Evolutionary conservation across 202 grass and related monocot genomes (phyloP).

Genomic region (Eragrostis tef): DNA sequence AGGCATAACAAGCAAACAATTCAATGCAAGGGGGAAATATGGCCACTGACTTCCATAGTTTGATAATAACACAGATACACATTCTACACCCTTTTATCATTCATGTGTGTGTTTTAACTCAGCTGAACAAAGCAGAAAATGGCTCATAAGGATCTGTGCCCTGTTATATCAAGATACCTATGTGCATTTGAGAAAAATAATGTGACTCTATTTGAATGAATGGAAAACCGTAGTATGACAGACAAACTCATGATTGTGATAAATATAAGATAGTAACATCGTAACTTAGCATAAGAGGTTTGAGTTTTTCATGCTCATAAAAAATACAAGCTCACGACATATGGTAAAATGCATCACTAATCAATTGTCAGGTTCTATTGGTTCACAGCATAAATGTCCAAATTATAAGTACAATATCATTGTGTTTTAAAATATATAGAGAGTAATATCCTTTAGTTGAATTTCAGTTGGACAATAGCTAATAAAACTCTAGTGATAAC

Average conservation of each 20-base stretch:
- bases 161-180: not conserved
- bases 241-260: not conserved
- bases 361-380: not conserved
- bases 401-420: not conserved
- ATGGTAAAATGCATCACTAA: not conserved
- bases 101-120: not conserved
- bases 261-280: conserved; percentile 4
- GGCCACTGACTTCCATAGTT: not conserved
- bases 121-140: conserved; percentile 3
- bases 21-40: not conserved
- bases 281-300: conserved; percentile 6
- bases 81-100: not conserved
- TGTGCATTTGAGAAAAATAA: not conserved
- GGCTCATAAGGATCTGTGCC: not conserved
- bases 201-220: not conserved
- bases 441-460: not conserved
- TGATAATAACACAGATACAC: not conserved
- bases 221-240: not conserved
- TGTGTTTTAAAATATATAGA: too few relatives aligned
- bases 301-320: not conserved
- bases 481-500: not conserved
- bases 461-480: not conserved
- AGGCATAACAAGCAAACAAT: not conserved
- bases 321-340: conserved; percentile 19
- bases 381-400: not conserved